phyloP scores from a whole-genome alignment of 2,329 filamentous ascomycete genomes.

The Aureobasidium pullulans region DNA sequence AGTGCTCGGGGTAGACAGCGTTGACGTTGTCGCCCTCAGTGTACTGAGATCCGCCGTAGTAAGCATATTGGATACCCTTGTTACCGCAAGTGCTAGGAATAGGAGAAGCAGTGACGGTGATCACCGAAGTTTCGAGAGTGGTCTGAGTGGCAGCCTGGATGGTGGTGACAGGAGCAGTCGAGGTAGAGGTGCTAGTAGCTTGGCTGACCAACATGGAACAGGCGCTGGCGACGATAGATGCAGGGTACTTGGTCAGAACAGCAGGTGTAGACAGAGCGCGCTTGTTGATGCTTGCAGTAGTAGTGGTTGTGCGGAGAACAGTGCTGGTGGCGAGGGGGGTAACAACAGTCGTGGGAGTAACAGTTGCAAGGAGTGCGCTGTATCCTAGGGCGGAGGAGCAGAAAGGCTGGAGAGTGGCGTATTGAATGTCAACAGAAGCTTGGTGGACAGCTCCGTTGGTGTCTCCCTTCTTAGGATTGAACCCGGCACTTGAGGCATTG shows the following conservation, averaged over 20 bases:
- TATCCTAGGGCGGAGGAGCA: slow-evolving; percentile 16
- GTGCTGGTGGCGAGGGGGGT: slow-evolving; percentile 9
- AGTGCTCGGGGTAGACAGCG: background rate
- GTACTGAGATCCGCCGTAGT: background rate
- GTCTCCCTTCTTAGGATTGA: slow-evolving; percentile 3
- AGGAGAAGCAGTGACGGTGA: slow-evolving; percentile 19
- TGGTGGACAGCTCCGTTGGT: slow-evolving; percentile 16
- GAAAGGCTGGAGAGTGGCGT: slow-evolving; percentile 16
- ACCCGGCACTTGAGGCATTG: slow-evolving; percentile 15
- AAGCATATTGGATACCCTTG: slow-evolving; percentile 1
- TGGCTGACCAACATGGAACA: slow-evolving; percentile 14
- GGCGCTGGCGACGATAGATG: slow-evolving; percentile 13
- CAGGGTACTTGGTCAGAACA: slow-evolving; percentile 15
- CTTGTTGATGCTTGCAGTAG: slow-evolving; percentile 5
- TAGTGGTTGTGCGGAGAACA: background rate
- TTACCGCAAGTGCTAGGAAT: slow-evolving; percentile 8
- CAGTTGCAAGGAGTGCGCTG: slow-evolving; percentile 10
- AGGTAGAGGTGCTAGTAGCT: slow-evolving; percentile 8
- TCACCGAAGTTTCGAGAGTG: slow-evolving; percentile 12
- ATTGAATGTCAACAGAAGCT: slow-evolving; percentile 17
- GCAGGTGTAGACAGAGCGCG: slow-evolving; percentile 11
- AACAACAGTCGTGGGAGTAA: slow-evolving; percentile 1
- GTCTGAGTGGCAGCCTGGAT: slow-evolving; percentile 17
- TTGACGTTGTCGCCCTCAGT: background rate
- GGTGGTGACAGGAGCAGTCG: background rate